A percentile compares a stretch with the other conserved stretches of the same genome.
These are phyloP conservation scores for Glycine latifolia DNA, from an alignment of 306 rosid species.

Conservation along the genomic window DNA sequence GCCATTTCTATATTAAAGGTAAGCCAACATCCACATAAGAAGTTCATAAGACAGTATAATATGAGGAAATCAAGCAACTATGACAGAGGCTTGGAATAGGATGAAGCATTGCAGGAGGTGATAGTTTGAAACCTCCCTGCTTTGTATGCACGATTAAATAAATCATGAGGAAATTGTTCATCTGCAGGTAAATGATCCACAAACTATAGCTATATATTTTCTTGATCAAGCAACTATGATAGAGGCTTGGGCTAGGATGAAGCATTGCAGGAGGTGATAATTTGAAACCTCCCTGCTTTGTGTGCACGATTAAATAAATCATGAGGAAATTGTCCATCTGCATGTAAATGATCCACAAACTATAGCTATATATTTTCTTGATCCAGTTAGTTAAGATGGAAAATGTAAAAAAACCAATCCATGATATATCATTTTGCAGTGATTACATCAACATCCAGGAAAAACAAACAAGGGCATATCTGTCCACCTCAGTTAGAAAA, in stretches of 20 bases:
- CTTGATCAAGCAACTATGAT: not conserved
- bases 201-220: slow-evolving; percentile 19
- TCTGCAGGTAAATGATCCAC: slow-evolving; percentile 18
- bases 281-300: no score
- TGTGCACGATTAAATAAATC: slow-evolving; percentile 4
- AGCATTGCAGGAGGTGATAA: not conserved
- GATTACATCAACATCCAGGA: not conserved
- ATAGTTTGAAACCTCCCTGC: no score
- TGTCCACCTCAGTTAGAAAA: no score
- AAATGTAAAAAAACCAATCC: not conserved
- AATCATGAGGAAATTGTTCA: slow-evolving; percentile 27
- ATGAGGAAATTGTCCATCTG: slow-evolving; percentile 29
- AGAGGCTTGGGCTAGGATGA: not conserved
- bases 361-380: slow-evolving; percentile 25
- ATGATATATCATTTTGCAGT: slow-evolving; percentile 15
- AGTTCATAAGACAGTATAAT: not conserved
- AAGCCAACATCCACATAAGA: not conserved
- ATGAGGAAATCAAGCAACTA: slow-evolving; percentile 24
- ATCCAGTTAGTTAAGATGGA: not conserved
- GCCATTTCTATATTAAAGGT: not conserved
- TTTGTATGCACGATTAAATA: not conserved
- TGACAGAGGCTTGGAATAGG: not conserved
- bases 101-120: not conserved
- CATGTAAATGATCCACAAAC: slow-evolving; percentile 19
- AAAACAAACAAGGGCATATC: not conserved